phyloP scores from a whole-genome alignment of 2,329 filamentous ascomycete species.

The Aspergillus tubingensis region DNA sequence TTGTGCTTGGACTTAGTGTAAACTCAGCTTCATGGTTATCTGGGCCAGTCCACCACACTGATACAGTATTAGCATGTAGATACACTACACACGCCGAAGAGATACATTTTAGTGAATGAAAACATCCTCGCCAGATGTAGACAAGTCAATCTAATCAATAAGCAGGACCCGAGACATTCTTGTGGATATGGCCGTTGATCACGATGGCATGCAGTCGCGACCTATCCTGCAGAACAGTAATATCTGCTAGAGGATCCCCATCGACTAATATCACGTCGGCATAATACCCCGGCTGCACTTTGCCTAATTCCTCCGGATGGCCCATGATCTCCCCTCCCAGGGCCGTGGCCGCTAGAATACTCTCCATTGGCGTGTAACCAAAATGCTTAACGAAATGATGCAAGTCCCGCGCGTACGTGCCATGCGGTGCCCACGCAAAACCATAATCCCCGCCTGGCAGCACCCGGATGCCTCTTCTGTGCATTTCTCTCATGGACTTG shows the following conservation, averaged over 20 bases:
- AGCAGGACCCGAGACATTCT: not conserved
- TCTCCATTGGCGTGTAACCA: slow-evolving; percentile 45
- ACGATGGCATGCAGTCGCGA: not conserved
- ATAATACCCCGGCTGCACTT: slow-evolving; percentile 9
- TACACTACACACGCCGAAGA: too few species aligned
- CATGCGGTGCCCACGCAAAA: slow-evolving; percentile 50
- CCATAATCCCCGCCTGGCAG: slow-evolving; percentile 50
- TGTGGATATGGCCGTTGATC: slow-evolving; percentile 1
- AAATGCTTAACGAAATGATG: slow-evolving; percentile 49
- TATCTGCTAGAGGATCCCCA: not conserved
- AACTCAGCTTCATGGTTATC: too few species aligned
- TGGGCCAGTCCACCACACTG: too few species aligned
- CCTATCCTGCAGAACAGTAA: not conserved
- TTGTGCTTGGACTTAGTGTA: too few species aligned
- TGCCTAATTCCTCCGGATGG: slow-evolving; percentile 4
- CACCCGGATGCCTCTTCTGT: slow-evolving; percentile 45
- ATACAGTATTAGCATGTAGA: too few species aligned
- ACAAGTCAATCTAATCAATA: too few species aligned
- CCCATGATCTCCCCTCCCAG: slow-evolving; percentile 24
- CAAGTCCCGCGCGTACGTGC: slow-evolving; percentile 48
- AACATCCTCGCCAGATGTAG: not conserved
- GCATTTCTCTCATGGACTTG: slow-evolving; percentile 45
- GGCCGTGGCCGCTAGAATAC: slow-evolving; percentile 45
- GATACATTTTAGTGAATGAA: too few species aligned
- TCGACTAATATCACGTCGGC: slow-evolving; percentile 4